Evolutionary conservation across 768 basidiomycete species (phyloP).

Genomic region (Trametes meyenii): DNA sequence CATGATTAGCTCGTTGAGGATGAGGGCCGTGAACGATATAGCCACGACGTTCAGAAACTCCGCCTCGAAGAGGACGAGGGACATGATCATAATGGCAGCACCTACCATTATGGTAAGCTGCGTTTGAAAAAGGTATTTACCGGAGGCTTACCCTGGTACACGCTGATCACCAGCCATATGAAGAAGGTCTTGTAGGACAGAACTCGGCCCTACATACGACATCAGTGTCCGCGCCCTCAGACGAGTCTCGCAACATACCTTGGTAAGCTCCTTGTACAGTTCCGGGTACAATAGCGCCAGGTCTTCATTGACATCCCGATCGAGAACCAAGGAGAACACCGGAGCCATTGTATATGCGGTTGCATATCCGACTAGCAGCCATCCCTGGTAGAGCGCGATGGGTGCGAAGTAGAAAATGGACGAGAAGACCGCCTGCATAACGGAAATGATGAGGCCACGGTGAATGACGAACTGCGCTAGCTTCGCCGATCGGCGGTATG

Average conservation of each 20-base stretch:
- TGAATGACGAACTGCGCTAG: conserved; percentile 99
- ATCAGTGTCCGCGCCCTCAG: neutral
- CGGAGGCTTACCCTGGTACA: conserved; percentile 80
- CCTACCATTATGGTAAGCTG: conserved; percentile 46
- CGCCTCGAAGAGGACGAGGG: conserved; percentile 92
- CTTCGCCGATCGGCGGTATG: conserved; percentile 97
- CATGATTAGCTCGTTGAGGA: conserved; percentile 98
- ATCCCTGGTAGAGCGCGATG: conserved; percentile 96
- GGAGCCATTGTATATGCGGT: conserved; percentile 98
- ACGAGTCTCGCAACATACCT: conserved; percentile 52
- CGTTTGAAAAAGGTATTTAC: neutral
- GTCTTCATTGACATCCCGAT: conserved; percentile 95
- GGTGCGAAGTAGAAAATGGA: conserved; percentile 94
- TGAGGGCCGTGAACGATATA: conserved; percentile 94
- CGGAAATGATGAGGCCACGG: conserved; percentile 92
- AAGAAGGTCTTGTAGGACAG: conserved; percentile 98
- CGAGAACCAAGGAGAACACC: conserved; percentile 95
- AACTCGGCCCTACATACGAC: conserved; percentile 74
- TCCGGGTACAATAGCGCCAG: conserved; percentile 95
- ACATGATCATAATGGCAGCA: conserved; percentile 98
- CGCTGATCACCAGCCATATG: conserved; percentile 94
- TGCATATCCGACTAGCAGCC: conserved; percentile 96
- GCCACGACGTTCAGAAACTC: conserved; percentile 98
- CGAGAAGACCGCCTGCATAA: conserved; percentile 97
- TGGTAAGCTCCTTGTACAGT: conserved; percentile 95